Conservation (phyloP, 345 rosid genomes). For the Geranium rotundifolium region DNA sequence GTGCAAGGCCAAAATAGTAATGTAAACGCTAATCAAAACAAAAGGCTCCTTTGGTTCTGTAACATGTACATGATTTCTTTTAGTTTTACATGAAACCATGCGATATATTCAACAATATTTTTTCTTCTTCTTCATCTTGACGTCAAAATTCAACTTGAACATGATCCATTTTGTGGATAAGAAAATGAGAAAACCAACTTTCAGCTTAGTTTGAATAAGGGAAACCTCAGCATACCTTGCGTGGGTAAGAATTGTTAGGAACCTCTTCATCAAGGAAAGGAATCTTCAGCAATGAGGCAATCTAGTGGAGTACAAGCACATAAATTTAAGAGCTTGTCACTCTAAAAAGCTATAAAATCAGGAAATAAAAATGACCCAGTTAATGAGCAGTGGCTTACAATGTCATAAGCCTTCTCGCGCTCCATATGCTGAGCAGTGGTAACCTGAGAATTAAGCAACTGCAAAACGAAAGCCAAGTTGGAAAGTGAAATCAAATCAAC, state of each 20-base stretch:
- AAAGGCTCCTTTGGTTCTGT: no score
- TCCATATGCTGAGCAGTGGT: constrained; percentile 66
- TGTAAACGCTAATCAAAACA: no score
- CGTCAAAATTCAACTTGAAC: no score
- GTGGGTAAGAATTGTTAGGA: constrained; percentile 52
- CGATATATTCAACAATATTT: no score
- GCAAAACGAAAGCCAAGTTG: constrained; percentile 2
- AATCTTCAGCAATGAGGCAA: constrained; percentile 76
- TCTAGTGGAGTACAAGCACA: constrained; percentile 20
- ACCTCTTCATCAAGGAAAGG: constrained; percentile 73
- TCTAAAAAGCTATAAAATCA: neutral
- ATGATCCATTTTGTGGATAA: neutral
- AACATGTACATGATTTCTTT: no score
- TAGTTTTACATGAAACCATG: no score
- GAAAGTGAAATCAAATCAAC: neutral
- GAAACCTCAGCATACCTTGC: constrained; percentile 36
- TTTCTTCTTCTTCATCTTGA: no score
- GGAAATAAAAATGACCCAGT: neutral
- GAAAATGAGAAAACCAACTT: neutral
- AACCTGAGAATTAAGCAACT: constrained; percentile 79
- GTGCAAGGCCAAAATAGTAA: no score
- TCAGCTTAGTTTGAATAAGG: neutral
- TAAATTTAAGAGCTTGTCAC: constrained; percentile 3
- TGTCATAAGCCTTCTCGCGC: constrained; percentile 75
- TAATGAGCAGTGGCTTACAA: constrained; percentile 31